Base-by-base conservation (phyloP, 768 basidiomycete genomes). In the Rubroboletus pulcherrimus region DNA sequence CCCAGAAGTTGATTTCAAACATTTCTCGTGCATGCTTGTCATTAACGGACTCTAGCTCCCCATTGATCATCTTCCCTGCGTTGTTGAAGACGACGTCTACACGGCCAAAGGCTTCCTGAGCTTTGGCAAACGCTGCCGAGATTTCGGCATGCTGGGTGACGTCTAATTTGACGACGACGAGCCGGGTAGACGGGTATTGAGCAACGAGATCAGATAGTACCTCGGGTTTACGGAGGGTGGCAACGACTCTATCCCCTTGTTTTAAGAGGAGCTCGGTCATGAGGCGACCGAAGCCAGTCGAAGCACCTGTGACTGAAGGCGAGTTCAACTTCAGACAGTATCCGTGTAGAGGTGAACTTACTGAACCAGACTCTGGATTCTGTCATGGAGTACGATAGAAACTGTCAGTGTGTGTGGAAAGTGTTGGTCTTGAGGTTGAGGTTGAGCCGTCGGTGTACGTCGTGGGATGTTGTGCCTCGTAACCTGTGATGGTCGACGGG, bases 151-250 rank as follows among this genome's bases (percentile, higher is more conserved):
- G 24, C 24, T 24, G 24, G 2, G 24, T 24, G 24, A 24, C 24
- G 24, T 24, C 24, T 4, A 24, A 24, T 24, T 24, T 24, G 24
- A 24, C 24, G 24, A 24, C 54, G 48, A 71, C 5, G 1, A 64
- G 56, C 2, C 31, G 55, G 0, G 63, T 53, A 12, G 65, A 7
- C 4, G 66, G 56, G 51, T 74, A 74, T 37, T 69, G 40, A 1
- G 42, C 29, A 10, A 47, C 49, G 15, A 72, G 74, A 19, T 71
- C 62, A 11, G 60, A 54, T 39, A 79, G 63, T 14, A 49, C 61
- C 15, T 62, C 69, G 2, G 78, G 77, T 54, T 64, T 74, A 50
- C 77, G 77, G 26, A 77, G 65, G 38, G 79, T 78, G 4, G 80
- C 78, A 48, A 78, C 70, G 24, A 70, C 77, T 33, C 54, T 73